Evolutionary conservation across 192 early-diverging fungal genomes (phyloP), one percentile per base, ranked within the genome.

Genomic region (Coemansia aciculifera): DNA sequence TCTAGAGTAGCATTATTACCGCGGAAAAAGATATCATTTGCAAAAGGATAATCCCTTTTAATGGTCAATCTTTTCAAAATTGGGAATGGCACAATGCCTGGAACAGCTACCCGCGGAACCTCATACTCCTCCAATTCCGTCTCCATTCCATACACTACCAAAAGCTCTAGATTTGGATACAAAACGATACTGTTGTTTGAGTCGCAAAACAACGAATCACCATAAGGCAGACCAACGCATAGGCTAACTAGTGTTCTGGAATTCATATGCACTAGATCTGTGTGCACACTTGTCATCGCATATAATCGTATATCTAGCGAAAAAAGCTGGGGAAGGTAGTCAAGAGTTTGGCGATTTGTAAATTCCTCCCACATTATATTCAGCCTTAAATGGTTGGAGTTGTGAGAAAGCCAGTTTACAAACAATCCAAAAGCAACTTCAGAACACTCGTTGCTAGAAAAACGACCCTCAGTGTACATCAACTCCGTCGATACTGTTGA

Each of bases 1-100:
- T 64, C 63, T 29, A 64, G 29, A 13, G 63, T 64, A 11, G 31
- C 40, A 31, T 23, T 48, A 40, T 51, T 64, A 4, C 63, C 29
- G 13, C 63, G 63, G 15, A 64, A 64, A 8, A 48, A 29, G 3
- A 31, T 19, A 31, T 64, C 63, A 64, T 64, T 24, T 3, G 43
- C 27, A 19, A 64, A 64, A 36, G 63, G 63, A 15, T 64, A 64
- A n/a, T 19, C 27, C 24, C 6, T 17, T 0, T 64, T 17, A 2
- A 43, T 13, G 11, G 24, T 31, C 11, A 64, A 31, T 8, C 27
- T 23, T n/a, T 34, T 27, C 23, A 64, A 39, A 24, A 5, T 48
- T 9, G 63, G 63, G 29, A 64, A 64, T 23, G 46, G 63, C 11
- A 48, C 63, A 48, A 36, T 40, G 0, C 21, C n/a, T 46, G 61